Conservation (phyloP, 2,329 filamentous ascomycete species). For the Fusarium sp. region DNA sequence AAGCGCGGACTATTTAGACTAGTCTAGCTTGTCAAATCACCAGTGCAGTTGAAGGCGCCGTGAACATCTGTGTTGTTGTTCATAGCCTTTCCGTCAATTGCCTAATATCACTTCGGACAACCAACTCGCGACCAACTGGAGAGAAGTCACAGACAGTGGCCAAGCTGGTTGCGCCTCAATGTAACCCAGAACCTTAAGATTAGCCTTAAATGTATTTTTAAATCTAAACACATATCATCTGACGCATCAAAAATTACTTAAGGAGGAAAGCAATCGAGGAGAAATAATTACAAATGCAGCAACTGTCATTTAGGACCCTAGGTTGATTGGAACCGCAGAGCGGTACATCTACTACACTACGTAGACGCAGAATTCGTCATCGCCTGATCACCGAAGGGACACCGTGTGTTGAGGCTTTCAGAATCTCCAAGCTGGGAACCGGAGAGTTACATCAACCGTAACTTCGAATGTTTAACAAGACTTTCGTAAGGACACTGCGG, state of each 20-base stretch:
- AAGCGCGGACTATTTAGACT: too few species aligned
- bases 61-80: neutral
- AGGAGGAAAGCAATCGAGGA: neutral
- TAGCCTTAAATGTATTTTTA: neutral
- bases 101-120: fast-evolving
- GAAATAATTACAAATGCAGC: too few species aligned
- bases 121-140: neutral
- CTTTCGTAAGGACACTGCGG: neutral
- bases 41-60: fast-evolving
- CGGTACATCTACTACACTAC: fast-evolving
- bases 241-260: neutral
- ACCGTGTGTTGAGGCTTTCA: fast-evolving
- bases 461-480: neutral
- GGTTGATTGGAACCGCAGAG: neutral
- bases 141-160: neutral
- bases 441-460: neutral
- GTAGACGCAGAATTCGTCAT: neutral
- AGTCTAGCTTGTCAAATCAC: too few species aligned
- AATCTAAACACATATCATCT: fast-evolving
- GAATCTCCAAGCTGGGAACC: too few species aligned
- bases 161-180: fast-evolving
- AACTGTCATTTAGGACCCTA: fast-evolving
- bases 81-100: neutral
- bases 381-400: too few species aligned
- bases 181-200: fast-evolving